Evolutionary conservation across 306 rosid species (phyloP), one percentile per base, ranked within the genome.

Genomic region (Oxytropis ochrocephala): DNA sequence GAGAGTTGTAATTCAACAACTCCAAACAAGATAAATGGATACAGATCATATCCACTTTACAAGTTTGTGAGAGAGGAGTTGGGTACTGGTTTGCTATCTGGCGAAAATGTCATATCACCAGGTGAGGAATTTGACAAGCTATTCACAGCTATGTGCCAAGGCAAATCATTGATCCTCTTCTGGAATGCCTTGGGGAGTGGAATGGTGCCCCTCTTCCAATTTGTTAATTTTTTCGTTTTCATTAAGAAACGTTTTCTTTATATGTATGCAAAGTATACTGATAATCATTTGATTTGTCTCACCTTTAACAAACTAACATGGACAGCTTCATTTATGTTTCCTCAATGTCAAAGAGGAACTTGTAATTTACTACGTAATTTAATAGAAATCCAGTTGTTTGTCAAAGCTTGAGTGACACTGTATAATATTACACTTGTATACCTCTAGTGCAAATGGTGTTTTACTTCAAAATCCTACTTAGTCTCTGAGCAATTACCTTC

Each of bases 171-270:
- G 97, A 92, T 54, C 92, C 97, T 6, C 86, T 92, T 75, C 13
- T 92, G 1, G 90, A 80, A 10, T 92, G 97, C 69, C 84, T 89
- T 36, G 77, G 71, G 2, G 88, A 79, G 8, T 92, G 97, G 97
- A 92, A 85, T 8, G 96, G 97, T 39, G 83, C 85, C n/a, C 97
- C 97, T 41, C 82, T 92, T 73, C 96, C 97, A 5, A 79, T 91
- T 7, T 85, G 80, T 41, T 91, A 87, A 78, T 18, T 21, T 67
- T 33, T 16, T 1, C 0, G 2, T 3, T 39, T 7, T 2, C 10
- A 18, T 30, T 0, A 47, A 2, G 11, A 36, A 41, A 62, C 11
- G 30, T 21, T 50, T 47, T 64, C 8, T 75, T 66, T 66, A 47
- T 65, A 27, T 54, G 11, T 58, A 43, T 38, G 8, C 57, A 59